Percentiles rank a stretch among this genome's conserved stretches.
These are phyloP conservation scores for Taiwanofungus camphoratus DNA, from an alignment of 1,284 basidiomycete genomes.

Conservation along the genomic window DNA sequence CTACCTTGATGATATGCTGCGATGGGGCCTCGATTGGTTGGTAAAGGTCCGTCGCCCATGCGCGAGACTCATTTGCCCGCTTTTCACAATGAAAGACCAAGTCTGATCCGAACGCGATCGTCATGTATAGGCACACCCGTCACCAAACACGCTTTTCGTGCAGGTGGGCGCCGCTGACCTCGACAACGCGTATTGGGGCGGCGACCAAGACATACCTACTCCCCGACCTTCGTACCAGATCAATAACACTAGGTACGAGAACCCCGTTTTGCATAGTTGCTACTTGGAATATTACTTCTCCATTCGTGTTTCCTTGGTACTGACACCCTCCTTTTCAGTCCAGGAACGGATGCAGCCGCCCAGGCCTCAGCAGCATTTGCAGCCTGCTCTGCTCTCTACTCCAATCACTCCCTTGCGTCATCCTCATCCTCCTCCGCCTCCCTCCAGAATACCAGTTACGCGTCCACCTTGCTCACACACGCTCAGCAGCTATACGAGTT, in stretches of 20 bases:
- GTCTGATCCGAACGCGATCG: neutral
- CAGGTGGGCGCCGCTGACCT: conserved; percentile 59
- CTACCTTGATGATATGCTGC: conserved; percentile 82
- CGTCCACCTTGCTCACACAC: conserved; percentile 63
- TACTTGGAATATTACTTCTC: neutral
- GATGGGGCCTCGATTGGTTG: conserved; percentile 90
- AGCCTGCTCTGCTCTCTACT: conserved; percentile 78
- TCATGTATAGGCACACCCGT: conserved; percentile 67
- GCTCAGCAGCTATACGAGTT: conserved; percentile 71
- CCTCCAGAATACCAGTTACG: conserved; percentile 72
- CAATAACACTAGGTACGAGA: conserved; percentile 49
- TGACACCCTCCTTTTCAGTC: conserved; percentile 31
- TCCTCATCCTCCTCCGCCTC: conserved; percentile 56
- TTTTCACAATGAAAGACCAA: no score
- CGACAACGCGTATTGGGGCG: conserved; percentile 86
- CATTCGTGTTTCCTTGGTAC: no score
- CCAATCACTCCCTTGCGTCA: conserved; percentile 40
- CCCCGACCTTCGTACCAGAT: conserved; percentile 75
- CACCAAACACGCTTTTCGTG: conserved; percentile 69
- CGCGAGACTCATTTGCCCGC: no score
- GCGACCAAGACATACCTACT: conserved; percentile 72
- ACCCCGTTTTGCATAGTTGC: neutral
- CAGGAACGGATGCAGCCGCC: conserved; percentile 88
- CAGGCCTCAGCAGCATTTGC: conserved; percentile 82
- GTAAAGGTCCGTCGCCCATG: conserved; percentile 64